A percentile compares a stretch with the other conserved stretches of the same genome.
These are phyloP conservation scores for Lactifluus subvellereus DNA, from an alignment of 768 basidiomycete species.

Conservation along the genomic window DNA sequence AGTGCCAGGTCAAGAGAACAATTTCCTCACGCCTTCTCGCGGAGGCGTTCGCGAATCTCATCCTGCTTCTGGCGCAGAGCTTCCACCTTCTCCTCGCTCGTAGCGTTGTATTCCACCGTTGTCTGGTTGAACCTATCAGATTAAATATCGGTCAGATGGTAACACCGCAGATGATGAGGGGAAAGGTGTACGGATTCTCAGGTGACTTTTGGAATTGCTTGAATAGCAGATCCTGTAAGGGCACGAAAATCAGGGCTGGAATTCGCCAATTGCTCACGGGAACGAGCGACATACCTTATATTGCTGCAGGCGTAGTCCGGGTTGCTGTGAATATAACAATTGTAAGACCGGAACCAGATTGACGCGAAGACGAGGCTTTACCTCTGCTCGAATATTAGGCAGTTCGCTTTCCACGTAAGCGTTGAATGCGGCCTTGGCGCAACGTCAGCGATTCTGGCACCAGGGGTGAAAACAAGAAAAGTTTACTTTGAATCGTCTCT, in stretches of 20 bases:
- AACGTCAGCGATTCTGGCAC: constrained; percentile 3
- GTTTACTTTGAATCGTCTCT: constrained; percentile 85
- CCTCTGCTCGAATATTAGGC: constrained; percentile 70
- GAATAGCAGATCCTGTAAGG: constrained; percentile 66
- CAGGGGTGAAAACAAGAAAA: constrained; percentile 9
- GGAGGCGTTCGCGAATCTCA: constrained; percentile 60
- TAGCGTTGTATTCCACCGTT: constrained; percentile 73
- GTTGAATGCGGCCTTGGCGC: constrained; percentile 70
- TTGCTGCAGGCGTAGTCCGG: constrained; percentile 86
- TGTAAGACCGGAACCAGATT: not conserved
- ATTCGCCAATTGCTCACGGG: constrained; percentile 5
- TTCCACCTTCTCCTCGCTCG: constrained; percentile 78
- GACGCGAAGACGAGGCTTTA: constrained; percentile 29
- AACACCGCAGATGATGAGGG: not conserved
- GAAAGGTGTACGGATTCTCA: constrained; percentile 81
- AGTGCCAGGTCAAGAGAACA: not conserved
- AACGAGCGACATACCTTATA: constrained; percentile 53
- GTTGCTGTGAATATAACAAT: constrained; percentile 47
- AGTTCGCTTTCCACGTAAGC: constrained; percentile 86
- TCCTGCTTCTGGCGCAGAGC: constrained; percentile 65
- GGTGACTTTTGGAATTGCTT: constrained; percentile 97
- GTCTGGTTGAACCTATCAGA: constrained; percentile 73
- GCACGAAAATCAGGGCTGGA: not conserved
- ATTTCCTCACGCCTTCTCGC: constrained; percentile 28
- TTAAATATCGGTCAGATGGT: not conserved